Base-by-base conservation (phyloP, 2,329 filamentous ascomycete species). In the Lecanicillium sp. region DNA sequence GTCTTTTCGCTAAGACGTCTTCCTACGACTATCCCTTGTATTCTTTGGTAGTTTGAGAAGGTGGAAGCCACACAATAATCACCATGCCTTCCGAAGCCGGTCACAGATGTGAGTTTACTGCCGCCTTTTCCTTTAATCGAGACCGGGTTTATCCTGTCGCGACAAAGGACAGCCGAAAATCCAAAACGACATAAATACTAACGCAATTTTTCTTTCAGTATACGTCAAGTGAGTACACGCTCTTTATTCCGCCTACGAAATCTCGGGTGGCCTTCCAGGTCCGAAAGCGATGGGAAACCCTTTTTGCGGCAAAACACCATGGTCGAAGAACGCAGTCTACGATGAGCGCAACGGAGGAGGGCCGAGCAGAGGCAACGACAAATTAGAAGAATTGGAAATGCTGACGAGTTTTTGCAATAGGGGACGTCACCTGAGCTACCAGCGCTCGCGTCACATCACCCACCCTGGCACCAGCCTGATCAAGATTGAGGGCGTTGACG, bases 361-460 rank as follows among this genome's bases (percentile, higher is more conserved):
- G 7, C 22, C n/a, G n/a, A n/a, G n/a, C n/a, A n/a, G n/a, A n/a
- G n/a, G n/a, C n/a, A n/a, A n/a, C 46, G 17, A 45, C 37, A 56
- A 33, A 46, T 39, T 49, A 47, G 42, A 25, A 19, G 33, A 30
- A 40, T 40, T 37, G 35, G 39, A 33, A 27, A 36, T 37, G 34
- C 42, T 46, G 35, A 49, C 49, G 30, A 39, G 18, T 31, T 19
- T 34, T 34, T 44, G 40, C 33, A n/a, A 36, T 40, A 94, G 87
- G 87, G 90, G 88, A 77, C 89, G 88, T 73, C 90, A 97, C 82
- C 76, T 97, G 74, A 90, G 84, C 74, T 96, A 95, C 79, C 84
- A 94, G 79, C 86, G 90, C 71, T 84, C 84, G 68, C 90, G 94
- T 78, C 85, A 87, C 73, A 84, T 78, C 72, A 88, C 82, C 65